Base-by-base conservation (phyloP, 1,284 basidiomycete genomes). In the Cryptococcus sp. region DNA sequence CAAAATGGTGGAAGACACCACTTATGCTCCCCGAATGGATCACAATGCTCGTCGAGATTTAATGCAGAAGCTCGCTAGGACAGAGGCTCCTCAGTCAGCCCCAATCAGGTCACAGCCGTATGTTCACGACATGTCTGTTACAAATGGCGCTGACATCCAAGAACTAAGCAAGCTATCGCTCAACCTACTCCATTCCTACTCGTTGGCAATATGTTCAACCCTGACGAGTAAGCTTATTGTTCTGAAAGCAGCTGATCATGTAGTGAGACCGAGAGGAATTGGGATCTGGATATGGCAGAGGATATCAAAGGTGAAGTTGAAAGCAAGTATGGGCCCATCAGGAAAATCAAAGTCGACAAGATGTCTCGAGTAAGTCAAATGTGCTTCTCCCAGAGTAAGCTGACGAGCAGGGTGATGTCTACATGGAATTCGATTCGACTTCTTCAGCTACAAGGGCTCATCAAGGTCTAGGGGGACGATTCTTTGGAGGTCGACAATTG, bases 31-130 rank as follows among this genome's bases (percentile, higher is more conserved):
- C 80, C 82, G 62, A 41, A 63, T 94, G 79, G 94, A 94, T 78
- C 88, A 87, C 79, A 88, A 87, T 63, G 90, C 89, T 70, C 87
- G 92, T 77, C 91, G 93, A 81, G 89, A 91, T 76, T 87, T 97
- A 78, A 97, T 97, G 92, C 89, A 92, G 78, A 97, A 96, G 84
- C 87, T 97, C 81, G 91, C 92, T 72, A 90, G 92, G 79, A 62
- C 63, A 32, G 71, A 73, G 13, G 46, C 55, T 4, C 52, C 48
- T 4, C 48, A 59, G 18, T 49, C 59, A 32, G 24, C 55, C 23
- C 43, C 60, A 14, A 45, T 52, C 50, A 56, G 48, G 54, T 54
- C 57, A 39, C 13, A 43, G 9, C 44, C 50, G 19, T 41, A 34
- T 2, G 28, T 45, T 37, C 19, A 4, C 10, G n/a, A n/a, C n/a